Conservation (phyloP, 2,329 filamentous ascomycete genomes). For the Sporothrix schenckii region DNA sequence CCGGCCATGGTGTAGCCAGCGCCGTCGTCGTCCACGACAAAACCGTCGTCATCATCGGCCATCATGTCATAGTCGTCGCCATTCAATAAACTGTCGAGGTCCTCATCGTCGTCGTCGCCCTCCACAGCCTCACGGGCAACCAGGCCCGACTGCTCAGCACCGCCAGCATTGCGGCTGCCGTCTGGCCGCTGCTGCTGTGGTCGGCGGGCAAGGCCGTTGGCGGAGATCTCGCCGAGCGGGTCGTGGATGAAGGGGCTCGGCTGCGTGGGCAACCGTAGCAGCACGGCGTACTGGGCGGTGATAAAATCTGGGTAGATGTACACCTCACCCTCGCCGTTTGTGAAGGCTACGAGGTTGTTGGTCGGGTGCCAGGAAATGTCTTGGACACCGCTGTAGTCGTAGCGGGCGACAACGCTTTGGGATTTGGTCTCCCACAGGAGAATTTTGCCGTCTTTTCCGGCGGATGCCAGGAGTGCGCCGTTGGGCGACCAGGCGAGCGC, state of each 20-base stretch:
- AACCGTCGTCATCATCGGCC: conserved; percentile 66
- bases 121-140: conserved; percentile 25
- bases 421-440: conserved; percentile 88
- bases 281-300: conserved; percentile 57
- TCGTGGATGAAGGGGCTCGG: conserved; percentile 86
- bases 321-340: conserved; percentile 87
- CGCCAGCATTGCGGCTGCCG: not conserved
- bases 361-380: conserved; percentile 89
- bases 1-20: conserved; percentile 70
- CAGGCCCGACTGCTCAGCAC: conserved; percentile 16
- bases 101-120: conserved; percentile 28
- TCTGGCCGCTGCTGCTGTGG: conserved; percentile 25
- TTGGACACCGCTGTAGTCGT: conserved; percentile 81
- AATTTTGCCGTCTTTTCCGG: conserved; percentile 69
- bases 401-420: conserved; percentile 75
- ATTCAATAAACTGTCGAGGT: conserved; percentile 44
- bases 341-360: conserved; percentile 87
- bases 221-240: conserved; percentile 69
- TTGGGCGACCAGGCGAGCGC: conserved; percentile 93
- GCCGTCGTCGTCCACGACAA: conserved; percentile 93
- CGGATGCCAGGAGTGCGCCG: conserved; percentile 78
- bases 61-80: conserved; percentile 69
- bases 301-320: conserved; percentile 82
- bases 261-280: conserved; percentile 64
- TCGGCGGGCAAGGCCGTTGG: conserved; percentile 51